Percentiles rank a stretch among this genome's conserved stretches.
phyloP scores from a whole-genome alignment of 1,284 basidiomycete species.

The Microbotryum violaceum region DNA sequence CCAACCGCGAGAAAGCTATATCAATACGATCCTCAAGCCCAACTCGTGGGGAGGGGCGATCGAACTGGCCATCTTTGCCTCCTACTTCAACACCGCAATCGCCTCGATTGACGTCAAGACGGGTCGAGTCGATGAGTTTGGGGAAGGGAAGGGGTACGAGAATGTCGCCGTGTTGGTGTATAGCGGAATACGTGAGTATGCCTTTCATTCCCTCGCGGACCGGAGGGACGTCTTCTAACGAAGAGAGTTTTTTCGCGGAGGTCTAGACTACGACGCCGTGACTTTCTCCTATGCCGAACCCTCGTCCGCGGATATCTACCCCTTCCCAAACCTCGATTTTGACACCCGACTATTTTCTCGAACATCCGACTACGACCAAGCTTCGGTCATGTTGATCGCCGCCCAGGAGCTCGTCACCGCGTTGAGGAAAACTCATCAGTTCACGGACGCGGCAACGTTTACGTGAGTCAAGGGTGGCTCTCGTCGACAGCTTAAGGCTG shows the following conservation, averaged over 20 bases:
- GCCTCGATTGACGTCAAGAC: slow-evolving; percentile 83
- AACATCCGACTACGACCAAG: slow-evolving; percentile 44
- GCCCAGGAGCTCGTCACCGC: slow-evolving; percentile 62
- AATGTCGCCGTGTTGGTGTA: slow-evolving; percentile 66
- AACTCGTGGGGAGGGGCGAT: slow-evolving; percentile 89
- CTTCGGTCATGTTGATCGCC: slow-evolving; percentile 50
- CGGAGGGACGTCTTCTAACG: neutral
- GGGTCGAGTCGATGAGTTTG: slow-evolving; percentile 77
- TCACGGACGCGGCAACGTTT: slow-evolving; percentile 84
- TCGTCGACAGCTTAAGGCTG: too few species aligned
- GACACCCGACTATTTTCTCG: slow-evolving; percentile 77
- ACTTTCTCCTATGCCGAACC: slow-evolving; percentile 67
- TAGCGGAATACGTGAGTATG: slow-evolving; percentile 65
- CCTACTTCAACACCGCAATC: slow-evolving; percentile 75
- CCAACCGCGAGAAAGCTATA: slow-evolving; percentile 59
- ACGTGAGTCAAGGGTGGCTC: slow-evolving; percentile 8
- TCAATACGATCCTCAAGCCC: slow-evolving; percentile 66
- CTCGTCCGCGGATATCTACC: slow-evolving; percentile 47
- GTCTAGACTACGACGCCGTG: slow-evolving; percentile 63
- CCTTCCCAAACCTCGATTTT: slow-evolving; percentile 53
- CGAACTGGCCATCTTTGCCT: slow-evolving; percentile 58
- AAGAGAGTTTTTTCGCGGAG: neutral
- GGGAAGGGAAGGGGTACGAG: slow-evolving; percentile 46
- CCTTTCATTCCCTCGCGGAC: neutral
- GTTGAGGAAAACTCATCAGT: slow-evolving; percentile 67